A percentile compares a stretch with the other conserved stretches of the same genome.
Evolutionary conservation across 805 yeast genomes (phyloP).

Genomic region (Ogataea thermomethanolica): DNA sequence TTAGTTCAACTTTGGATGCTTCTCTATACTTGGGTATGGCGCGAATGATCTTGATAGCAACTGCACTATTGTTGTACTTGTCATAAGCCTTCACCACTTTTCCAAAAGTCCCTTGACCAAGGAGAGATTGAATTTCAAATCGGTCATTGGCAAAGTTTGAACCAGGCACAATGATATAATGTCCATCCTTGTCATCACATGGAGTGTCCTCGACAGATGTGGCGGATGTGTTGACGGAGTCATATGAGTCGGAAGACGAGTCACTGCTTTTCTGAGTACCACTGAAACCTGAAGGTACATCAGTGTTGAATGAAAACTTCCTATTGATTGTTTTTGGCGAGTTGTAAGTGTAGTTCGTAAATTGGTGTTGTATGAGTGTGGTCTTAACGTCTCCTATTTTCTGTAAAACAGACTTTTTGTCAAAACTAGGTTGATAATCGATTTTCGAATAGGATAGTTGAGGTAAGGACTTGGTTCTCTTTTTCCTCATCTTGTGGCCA

Average conservation of each 20-base stretch:
- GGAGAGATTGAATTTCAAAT: slow-evolving; percentile 59
- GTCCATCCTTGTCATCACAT: slow-evolving; percentile 71
- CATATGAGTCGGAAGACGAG: slow-evolving; percentile 22
- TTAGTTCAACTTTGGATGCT: slow-evolving; percentile 88
- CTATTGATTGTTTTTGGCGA: slow-evolving; percentile 13
- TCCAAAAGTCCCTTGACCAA: slow-evolving; percentile 94
- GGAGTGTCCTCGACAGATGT: slow-evolving; percentile 27
- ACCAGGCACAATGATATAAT: slow-evolving; percentile 58
- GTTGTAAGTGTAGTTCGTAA: slow-evolving; percentile 29
- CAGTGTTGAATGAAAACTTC: slow-evolving; percentile 28
- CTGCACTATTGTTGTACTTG: slow-evolving; percentile 49
- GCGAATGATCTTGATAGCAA: slow-evolving; percentile 89
- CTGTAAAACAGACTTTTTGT: slow-evolving; percentile 33
- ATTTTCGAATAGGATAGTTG: slow-evolving; percentile 49
- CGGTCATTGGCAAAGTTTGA: slow-evolving; percentile 68
- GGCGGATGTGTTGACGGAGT: slow-evolving; percentile 21
- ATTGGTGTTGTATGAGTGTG: slow-evolving; percentile 29
- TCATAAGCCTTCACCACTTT: slow-evolving; percentile 86
- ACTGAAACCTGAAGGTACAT: slow-evolving; percentile 7
- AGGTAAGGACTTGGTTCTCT: slow-evolving; percentile 52
- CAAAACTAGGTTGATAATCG: slow-evolving; percentile 33
- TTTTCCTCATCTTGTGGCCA: slow-evolving; percentile 27
- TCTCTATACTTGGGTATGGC: slow-evolving; percentile 93
- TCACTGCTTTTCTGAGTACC: slow-evolving; percentile 11
- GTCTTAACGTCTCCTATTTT: slow-evolving; percentile 44